Evolutionary conservation across 176 grass and related monocot species (phyloP).

Genomic region (Oryza meyeriana): DNA sequence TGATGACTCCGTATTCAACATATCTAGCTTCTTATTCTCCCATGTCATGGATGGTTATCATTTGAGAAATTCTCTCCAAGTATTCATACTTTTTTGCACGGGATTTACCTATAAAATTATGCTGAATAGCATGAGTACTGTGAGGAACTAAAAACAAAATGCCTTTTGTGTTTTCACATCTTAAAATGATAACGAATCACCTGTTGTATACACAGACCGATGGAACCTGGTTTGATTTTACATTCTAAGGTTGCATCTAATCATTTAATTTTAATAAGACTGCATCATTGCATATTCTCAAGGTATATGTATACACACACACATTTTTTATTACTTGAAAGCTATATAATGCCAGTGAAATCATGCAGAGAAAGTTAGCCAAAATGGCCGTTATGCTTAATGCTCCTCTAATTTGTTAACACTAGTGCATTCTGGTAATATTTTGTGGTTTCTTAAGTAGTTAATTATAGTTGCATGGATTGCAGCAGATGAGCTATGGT

Average conservation of each 20-base stretch:
- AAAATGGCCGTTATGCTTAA: background rate
- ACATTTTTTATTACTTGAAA: slow-evolving; percentile 21
- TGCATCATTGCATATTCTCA: background rate
- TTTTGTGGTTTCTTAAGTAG: background rate
- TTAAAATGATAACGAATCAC: background rate
- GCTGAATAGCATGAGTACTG: background rate
- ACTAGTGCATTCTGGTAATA: background rate
- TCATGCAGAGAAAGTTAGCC: background rate
- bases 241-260: slow-evolving; percentile 13
- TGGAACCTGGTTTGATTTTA: slow-evolving; percentile 5
- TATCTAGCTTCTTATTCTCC: background rate
- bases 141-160: background rate
- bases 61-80: background rate
- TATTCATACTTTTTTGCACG: slow-evolving; percentile 12
- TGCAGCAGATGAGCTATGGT: slow-evolving; percentile 7
- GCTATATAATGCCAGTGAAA: background rate
- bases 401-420: background rate
- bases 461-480: slow-evolving; percentile 27
- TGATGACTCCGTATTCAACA: background rate
- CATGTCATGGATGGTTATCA: background rate
- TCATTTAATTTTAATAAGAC: background rate
- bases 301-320: background rate
- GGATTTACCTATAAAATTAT: background rate
- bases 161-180: background rate
- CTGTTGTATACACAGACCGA: background rate